phyloP scores from a whole-genome alignment of 148 eudicot species.

The Amaranthus hypochondriacus region DNA sequence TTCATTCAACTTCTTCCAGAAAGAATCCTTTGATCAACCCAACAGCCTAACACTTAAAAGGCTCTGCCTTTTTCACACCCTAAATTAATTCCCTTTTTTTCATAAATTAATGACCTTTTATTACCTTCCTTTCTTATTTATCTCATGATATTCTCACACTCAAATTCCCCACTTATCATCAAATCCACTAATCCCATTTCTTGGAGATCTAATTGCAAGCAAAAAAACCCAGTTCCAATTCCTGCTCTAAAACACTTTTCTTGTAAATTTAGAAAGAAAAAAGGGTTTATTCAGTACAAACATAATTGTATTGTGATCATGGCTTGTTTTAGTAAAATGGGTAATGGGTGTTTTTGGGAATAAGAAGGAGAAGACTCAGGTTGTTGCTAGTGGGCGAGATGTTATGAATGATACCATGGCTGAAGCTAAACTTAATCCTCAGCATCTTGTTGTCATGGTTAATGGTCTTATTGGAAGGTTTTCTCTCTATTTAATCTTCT shows the following conservation, averaged over 20 bases:
- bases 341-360: constrained; percentile 48
- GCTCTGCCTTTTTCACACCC: background rate
- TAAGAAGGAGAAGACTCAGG: constrained; percentile 23
- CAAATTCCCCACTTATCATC: constrained; percentile 15
- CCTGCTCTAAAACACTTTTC: background rate
- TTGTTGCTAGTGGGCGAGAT: constrained; percentile 43
- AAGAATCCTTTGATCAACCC: too few species aligned
- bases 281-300: constrained; percentile 17
- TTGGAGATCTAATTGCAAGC: constrained; percentile 2
- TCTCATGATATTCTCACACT: constrained; percentile 34
- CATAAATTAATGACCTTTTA: constrained; percentile 1
- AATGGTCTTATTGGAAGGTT: constrained; percentile 88
- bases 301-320: constrained; percentile 22
- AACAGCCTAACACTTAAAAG: too few species aligned
- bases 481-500: background rate
- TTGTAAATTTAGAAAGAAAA: background rate
- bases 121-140: background rate
- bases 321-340: constrained; percentile 41
- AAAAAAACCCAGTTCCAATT: constrained; percentile 7
- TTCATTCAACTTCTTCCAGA: too few species aligned
- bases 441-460: constrained; percentile 82
- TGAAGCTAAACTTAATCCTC: constrained; percentile 37
- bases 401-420: constrained; percentile 39
- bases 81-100: background rate
- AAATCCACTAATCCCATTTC: constrained; percentile 20